Conservation (phyloP, 139 green algal genomes). For the Mychonastes homosphaera region DNA sequence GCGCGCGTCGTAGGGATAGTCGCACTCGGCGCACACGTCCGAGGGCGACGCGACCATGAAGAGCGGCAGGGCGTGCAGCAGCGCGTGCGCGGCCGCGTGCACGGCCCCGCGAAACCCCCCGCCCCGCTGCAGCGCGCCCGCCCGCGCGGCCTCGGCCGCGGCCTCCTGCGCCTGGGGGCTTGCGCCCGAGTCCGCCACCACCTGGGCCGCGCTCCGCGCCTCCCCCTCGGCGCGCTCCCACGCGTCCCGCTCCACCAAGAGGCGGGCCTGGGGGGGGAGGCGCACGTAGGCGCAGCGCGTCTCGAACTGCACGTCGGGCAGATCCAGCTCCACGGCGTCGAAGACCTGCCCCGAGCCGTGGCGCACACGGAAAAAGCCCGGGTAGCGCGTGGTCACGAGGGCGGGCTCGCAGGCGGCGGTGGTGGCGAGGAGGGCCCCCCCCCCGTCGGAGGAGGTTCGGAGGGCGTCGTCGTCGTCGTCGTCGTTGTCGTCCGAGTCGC, state of each 20-base stretch:
- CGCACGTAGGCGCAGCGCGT: slow-evolving; percentile 35
- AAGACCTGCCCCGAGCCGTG: slow-evolving; percentile 53
- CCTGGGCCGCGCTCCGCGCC: neutral
- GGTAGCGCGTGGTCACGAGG: slow-evolving; percentile 57
- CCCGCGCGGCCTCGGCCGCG: too few relatives aligned
- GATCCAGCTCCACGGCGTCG: slow-evolving; percentile 80
- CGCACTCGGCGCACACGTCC: slow-evolving; percentile 39
- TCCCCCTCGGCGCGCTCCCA: too few relatives aligned
- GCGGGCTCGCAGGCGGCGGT: slow-evolving; percentile 31
- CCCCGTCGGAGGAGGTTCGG: slow-evolving; percentile 10
- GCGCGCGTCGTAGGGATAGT: slow-evolving; percentile 55
- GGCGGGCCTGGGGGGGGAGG: neutral
- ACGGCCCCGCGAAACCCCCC: slow-evolving; percentile 67
- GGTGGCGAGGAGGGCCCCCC: neutral
- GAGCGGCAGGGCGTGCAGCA: slow-evolving; percentile 81
- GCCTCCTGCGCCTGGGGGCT: too few relatives aligned
- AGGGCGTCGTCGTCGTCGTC: too few relatives aligned
- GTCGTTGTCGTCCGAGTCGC: too few relatives aligned
- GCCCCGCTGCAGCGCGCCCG: neutral
- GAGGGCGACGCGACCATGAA: slow-evolving; percentile 48
- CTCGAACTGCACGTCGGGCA: slow-evolving; percentile 71
- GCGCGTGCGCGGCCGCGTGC: slow-evolving; percentile 78
- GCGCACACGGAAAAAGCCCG: slow-evolving; percentile 72
- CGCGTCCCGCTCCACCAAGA: too few relatives aligned
- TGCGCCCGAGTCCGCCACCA: slow-evolving; percentile 3